Evolutionary conservation across 2,329 filamentous ascomycete species (phyloP), one percentile per base, ranked within the genome.

Genomic region (Aureobasidium sp.): DNA sequence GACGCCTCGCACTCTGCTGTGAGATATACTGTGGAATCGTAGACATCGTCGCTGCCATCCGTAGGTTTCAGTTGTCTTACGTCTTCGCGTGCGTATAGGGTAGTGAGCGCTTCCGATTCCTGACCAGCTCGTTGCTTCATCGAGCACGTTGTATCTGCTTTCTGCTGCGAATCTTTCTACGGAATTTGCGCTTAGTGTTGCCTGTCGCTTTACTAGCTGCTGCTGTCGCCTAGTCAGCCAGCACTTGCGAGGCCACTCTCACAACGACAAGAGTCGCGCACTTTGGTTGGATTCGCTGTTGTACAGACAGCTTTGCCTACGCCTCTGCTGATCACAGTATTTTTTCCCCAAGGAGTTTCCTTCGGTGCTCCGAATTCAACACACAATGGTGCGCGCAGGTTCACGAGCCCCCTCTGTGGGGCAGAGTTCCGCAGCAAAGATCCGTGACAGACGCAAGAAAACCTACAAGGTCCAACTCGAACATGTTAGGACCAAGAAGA

Each of bases 391-490:
- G 46, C 61, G 61, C 34, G 36, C 39, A 58, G 27, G 26, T 29
- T 62, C 61, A 39, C 52, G 61, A 44, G 61, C 61, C 9, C 52
- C 61, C 26, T 62, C 61, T 6, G 52, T 55, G 34, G 61, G 61
- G 2, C 61, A 55, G 20, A 62, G 46, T 26, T n/a, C 36, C 8
- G 61, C 58, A 6, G 32, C 39, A 12, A 62, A 64, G 15, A 69
- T 72, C 12, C 48, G 68, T 37, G 72, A 71, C 62, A 65, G 67
- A 20, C 66, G 72, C 51, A 77, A 78, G 64, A 78, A 79, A 64
- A 73, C 74, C 1, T 80, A 86, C 72, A 86, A 84, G 69, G 80
- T 85, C 55, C 77, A 86, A 32, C 74, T 85, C 62, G 82, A 85
- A 70, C 78, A 77, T 17, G 75, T 86, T 50, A 80, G 82, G 3